These are phyloP conservation scores for Suillus variegatus DNA, from an alignment of 768 basidiomycete species.

Conservation along the genomic window DNA sequence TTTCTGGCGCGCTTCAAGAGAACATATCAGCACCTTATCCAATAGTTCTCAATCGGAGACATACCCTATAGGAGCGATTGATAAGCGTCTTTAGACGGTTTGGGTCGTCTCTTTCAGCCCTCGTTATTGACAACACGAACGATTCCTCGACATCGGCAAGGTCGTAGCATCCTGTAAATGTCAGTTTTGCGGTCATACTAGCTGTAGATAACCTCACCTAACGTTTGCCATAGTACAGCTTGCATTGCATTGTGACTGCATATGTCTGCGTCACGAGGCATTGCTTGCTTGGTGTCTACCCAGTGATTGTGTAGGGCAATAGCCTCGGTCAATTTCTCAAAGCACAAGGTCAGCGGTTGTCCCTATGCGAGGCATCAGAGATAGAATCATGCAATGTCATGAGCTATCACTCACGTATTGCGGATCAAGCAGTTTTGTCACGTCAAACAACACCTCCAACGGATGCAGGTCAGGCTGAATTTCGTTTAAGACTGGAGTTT, in stretches of 20 bases:
- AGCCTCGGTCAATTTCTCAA: constrained; percentile 67
- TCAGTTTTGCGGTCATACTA: not conserved
- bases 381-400: not conserved
- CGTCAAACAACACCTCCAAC: constrained; percentile 74
- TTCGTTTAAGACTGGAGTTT: constrained; percentile 62
- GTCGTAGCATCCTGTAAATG: constrained; percentile 57
- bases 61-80: constrained; percentile 70
- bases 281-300: constrained; percentile 55
- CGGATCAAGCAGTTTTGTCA: constrained; percentile 72
- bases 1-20: constrained; percentile 60
- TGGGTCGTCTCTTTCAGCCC: constrained; percentile 56
- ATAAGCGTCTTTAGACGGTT: constrained; percentile 60
- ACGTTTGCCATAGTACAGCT: constrained; percentile 67
- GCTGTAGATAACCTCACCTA: constrained; percentile 45
- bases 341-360: constrained; percentile 70
- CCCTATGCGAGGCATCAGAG: constrained; percentile 42
- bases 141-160: constrained; percentile 69
- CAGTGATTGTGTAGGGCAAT: constrained; percentile 72
- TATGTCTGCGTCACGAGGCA: constrained; percentile 57
- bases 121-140: constrained; percentile 67
- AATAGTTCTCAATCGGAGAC: constrained; percentile 11
- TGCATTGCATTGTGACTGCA: constrained; percentile 77
- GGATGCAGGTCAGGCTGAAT: constrained; percentile 77
- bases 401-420: constrained; percentile 46
- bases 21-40: constrained; percentile 4